Evolutionary conservation across 2,329 filamentous ascomycete genomes (phyloP), one percentile per base, ranked within the genome.

Genomic region (Fusarium zealandicum): DNA sequence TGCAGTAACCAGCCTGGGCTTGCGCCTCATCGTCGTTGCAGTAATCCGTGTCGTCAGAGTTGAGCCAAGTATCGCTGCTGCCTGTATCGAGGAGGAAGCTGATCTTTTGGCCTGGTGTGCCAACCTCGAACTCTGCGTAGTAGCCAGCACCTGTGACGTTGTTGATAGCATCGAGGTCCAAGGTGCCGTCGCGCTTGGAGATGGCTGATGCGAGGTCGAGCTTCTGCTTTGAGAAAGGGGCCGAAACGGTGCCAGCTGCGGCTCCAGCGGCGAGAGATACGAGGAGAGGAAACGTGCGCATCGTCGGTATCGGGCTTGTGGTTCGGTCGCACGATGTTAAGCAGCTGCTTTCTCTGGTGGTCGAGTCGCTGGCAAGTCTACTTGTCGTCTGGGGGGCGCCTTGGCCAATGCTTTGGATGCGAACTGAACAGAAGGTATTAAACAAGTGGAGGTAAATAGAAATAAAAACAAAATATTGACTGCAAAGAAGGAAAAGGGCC

Each of bases 61-160:
- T 73, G 35, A 87, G 74, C 84, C 85, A 88, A 4, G 84, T 80
- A 66, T 88, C 85, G 59, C 81, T 85, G 69, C 82, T 86, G 22
- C 85, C 85, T 3, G 85, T 88, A 70, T 88, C 85, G 57, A 87
- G 77, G 46, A 83, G 75, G 63, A 88, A 75, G 46, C 71, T 76
- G 42, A 86, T 69, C 3, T 71, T 69, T 70, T 88, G 85, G 1
- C 76, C 73, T 1, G 85, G 85, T 0, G 83, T 85, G 42, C 85
- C 85, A 35, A 88, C 71, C n/a, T 73, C 72, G 35, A 88, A 77
- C 43, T 83, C 76, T 33, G 81, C 79, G 66, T 80, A 84, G 72
- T 86, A 86, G 12, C 81, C 78, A 28, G 81, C 82, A 38, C 77
- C 79, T 0, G 77, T 79, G 55, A 83, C 65, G 58, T 83, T 83